phyloP scores from a whole-genome alignment of 192 early-diverging fungal genomes.

The Entomortierella beljakovae region DNA sequence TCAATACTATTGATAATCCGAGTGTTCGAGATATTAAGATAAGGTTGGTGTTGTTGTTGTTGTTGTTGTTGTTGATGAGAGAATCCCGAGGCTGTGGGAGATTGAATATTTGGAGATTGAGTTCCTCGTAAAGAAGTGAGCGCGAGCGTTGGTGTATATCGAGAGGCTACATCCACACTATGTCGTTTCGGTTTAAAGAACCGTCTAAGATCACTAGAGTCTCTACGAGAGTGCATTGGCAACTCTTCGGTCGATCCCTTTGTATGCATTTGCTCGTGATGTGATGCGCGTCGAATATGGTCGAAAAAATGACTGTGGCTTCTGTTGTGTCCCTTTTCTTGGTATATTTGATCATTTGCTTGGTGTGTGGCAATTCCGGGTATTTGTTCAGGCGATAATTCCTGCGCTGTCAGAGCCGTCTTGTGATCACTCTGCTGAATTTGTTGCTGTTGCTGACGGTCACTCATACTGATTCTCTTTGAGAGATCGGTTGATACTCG shows the following conservation, averaged over 20 bases:
- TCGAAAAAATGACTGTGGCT: conserved; percentile 31
- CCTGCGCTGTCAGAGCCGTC: too few relatives aligned
- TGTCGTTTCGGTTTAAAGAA: conserved; percentile 28
- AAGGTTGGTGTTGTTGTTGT: background rate
- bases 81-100: background rate
- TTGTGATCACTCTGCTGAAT: too few relatives aligned
- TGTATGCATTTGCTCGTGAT: background rate
- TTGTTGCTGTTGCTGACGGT: conserved; percentile 1
- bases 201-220: background rate
- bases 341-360: conserved; percentile 10
- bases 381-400: background rate
- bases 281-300: background rate
- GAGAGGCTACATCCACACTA: conserved; percentile 22
- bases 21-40: background rate
- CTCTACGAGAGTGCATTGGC: background rate
- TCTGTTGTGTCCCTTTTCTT: conserved; percentile 17
- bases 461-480: too few relatives aligned
- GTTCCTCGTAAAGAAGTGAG: background rate
- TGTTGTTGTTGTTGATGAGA: background rate
- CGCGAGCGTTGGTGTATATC: background rate
- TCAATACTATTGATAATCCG: conserved; percentile 38
- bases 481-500: too few relatives aligned
- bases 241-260: background rate
- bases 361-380: background rate
- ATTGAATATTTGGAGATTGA: background rate